These are phyloP conservation scores for Colletotrichum sp. DNA, from an alignment of 2,329 filamentous ascomycete genomes.

Conservation along the genomic window DNA sequence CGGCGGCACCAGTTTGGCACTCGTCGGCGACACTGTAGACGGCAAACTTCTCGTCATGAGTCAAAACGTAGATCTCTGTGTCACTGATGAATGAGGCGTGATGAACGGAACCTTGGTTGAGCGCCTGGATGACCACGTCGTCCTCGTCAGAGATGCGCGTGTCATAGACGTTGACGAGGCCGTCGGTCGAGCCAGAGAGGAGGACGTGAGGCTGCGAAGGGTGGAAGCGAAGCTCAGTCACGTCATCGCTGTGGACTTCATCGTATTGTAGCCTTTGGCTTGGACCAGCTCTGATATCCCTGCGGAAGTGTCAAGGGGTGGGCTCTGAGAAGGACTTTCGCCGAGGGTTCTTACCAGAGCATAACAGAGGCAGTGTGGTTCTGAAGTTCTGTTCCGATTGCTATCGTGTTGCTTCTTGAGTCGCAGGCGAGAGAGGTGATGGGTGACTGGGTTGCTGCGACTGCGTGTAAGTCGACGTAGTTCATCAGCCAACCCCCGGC, in stretches of 20 bases:
- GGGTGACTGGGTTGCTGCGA: constrained; percentile 48
- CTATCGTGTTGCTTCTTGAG: constrained; percentile 62
- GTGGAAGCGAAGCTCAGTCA: constrained; percentile 67
- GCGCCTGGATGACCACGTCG: constrained; percentile 77
- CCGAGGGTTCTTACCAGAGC: constrained; percentile 56
- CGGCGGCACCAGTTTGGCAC: constrained; percentile 62
- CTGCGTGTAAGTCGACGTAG: constrained; percentile 22
- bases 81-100: constrained; percentile 73
- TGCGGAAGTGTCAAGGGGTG: constrained; percentile 31
- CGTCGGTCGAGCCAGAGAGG: constrained; percentile 80
- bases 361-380: constrained; percentile 66
- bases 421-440: constrained; percentile 72
- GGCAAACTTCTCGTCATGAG: constrained; percentile 79
- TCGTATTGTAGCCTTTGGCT: constrained; percentile 59
- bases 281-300: constrained; percentile 62
- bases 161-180: constrained; percentile 79
- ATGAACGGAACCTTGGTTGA: constrained; percentile 79
- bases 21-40: constrained; percentile 74
- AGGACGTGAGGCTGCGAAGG: constrained; percentile 65
- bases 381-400: constrained; percentile 75
- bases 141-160: constrained; percentile 75
- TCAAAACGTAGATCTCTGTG: constrained; percentile 73
- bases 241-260: constrained; percentile 72
- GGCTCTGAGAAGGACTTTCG: background rate
- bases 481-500: background rate